Base-by-base conservation (phyloP, 116 monocot species). In the Trichopus zeylanicus region DNA sequence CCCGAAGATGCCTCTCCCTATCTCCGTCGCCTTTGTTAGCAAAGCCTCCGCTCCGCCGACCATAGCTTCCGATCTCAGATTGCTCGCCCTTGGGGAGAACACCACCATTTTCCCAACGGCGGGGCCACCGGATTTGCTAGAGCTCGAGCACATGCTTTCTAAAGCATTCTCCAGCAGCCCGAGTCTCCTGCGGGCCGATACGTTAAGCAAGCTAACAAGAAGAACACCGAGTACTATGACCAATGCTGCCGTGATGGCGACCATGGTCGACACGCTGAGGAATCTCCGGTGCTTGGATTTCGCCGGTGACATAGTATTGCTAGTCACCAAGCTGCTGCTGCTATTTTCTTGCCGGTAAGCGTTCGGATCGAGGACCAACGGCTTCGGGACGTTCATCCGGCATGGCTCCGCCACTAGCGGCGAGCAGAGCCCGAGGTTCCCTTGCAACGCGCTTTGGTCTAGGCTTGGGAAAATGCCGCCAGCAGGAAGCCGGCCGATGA, bases 331-430 rank as follows among this genome's bases (percentile, higher is more conserved):
- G 19, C 55, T 49, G 26, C 55, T 29, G 15, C 54, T 26, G 24
- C 60, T 56, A 12, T 65, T 35, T 1, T 51, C 72, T 6, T 62
- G 64, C 32, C 37, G 56, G 52, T 79, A 87, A 20, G 73, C 71
- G 42, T 86, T 65, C 25, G 90, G 90, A 71, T 91, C 86, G 52
- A 91, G 83, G 51, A 91, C 91, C 20, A 91, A 48, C 0, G 91
- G 91, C 53, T 91, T 91, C 25, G 91, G 91, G 5, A 80, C 73
- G 26, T 86, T 60, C 83, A 91, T 85, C 57, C 57, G 71, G 67
- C 91, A 91, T 1, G 91, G 91, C 38, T 82, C 83, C 2, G 62
- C 16, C 4, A 91, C 77, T n/a, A 85, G 76, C 1, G 81, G 86
- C 32, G 80, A 75, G 78, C 91, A 91, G 48, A 91, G 62, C 63